Base-by-base conservation (phyloP, 2,329 filamentous ascomycete species). In the Arachnomyces sp. region DNA sequence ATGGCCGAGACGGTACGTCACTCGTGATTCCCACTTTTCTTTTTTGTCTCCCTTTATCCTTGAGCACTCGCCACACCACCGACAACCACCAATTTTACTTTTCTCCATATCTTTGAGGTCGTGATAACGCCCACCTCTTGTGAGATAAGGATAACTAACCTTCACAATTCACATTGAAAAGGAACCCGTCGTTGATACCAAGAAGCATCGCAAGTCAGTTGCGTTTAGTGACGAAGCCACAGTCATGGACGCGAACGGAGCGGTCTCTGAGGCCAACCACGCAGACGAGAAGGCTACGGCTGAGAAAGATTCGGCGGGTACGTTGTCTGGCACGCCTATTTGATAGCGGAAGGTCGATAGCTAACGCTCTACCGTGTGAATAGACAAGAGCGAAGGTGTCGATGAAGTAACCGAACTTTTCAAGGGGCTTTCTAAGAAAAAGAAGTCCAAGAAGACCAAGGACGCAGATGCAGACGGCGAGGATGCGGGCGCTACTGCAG, bases 161-260 rank as follows among this genome's bases (percentile, higher is more conserved):
- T 49, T 36, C 43, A 42, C 32, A 48, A 46, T 52, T 49, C 39
- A 44, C 46, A 37, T 43, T 43, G 38, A 34, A 41, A 46, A 71
- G 67, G 65, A 68, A 56, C 60, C 65, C 48, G 51, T 63, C 46
- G 54, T 63, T 29, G 51, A 61, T 44, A 74, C 81, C 56, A 75
- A 76, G 60, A 88, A 84, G 66, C 79, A 82, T 58, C 84, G 89
- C 69, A 94, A 96, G 71, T 93, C 87, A 34, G 90, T 96, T 58
- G 82, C 88, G 50, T 96, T 96, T 66, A 89, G 82, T 61, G 84
- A 92, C 66, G 85, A 86, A 58, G 78, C 86, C 55, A 77, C 84
- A 51, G 80, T 94, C 56, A 89, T 95, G 63, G 85, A 94, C 71
- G 78, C 79, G 66, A 85, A 94, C 74, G 90, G 90, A 56, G 79